phyloP scores from a whole-genome alignment of 345 rosid genomes.

The Xanthoceras sorbifolium region DNA sequence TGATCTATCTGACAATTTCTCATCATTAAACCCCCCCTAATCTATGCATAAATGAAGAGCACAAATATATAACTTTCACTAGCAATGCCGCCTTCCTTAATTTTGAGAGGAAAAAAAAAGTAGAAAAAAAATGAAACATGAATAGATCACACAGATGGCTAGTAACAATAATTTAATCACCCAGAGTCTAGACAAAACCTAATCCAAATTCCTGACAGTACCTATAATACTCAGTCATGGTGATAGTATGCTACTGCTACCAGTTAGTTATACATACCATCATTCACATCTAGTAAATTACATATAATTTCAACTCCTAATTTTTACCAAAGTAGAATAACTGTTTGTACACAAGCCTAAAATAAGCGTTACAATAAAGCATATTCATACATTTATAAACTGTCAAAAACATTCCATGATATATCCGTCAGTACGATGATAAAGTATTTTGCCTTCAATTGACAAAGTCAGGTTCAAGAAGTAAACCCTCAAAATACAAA shows the following conservation, averaged over 20 bases:
- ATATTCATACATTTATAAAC: background rate
- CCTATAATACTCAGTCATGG: background rate
- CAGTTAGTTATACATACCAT: background rate
- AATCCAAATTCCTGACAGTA: background rate
- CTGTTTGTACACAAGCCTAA: background rate
- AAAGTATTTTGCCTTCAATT: background rate
- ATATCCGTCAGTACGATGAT: background rate
- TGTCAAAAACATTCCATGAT: too few species aligned
- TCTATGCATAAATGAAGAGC: background rate
- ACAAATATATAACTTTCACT: background rate
- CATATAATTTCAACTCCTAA: too few species aligned
- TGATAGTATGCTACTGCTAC: background rate
- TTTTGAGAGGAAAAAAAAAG: background rate
- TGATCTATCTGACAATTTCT: background rate
- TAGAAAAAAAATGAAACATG: too few species aligned
- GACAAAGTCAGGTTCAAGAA: background rate
- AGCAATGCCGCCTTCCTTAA: background rate
- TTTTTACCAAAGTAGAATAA: constrained; percentile 6
- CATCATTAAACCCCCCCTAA: background rate
- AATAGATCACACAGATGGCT: background rate
- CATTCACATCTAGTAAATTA: background rate
- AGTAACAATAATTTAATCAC: background rate
- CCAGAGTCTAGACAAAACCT: background rate
- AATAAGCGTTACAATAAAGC: background rate
- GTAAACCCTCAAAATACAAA: background rate